These are phyloP conservation scores for Backusella psychrophila DNA, from an alignment of 192 early-diverging fungal species.

Conservation along the genomic window DNA sequence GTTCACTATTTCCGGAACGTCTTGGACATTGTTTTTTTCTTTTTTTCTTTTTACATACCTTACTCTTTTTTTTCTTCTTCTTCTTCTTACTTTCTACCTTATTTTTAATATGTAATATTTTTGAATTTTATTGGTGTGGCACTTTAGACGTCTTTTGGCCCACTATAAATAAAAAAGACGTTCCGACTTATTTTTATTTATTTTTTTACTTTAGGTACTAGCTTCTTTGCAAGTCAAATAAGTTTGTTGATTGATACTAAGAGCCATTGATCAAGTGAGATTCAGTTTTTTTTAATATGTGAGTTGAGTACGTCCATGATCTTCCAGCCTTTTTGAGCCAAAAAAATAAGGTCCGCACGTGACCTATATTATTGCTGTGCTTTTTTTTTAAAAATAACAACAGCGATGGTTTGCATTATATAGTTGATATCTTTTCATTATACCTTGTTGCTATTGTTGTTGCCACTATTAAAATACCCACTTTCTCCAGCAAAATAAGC, in stretches of 20 bases:
- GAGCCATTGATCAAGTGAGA: too few relatives aligned
- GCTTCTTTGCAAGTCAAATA: background rate
- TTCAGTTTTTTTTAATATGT: too few relatives aligned
- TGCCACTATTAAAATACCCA: background rate
- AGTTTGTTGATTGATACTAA: too few relatives aligned
- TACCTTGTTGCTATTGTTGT: too few relatives aligned
- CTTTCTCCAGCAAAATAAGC: background rate
- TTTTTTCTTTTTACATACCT: background rate
- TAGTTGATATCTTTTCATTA: background rate
- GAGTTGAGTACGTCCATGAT: too few relatives aligned
- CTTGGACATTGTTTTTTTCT: background rate
- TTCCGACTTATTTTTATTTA: background rate
- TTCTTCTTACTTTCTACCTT: background rate
- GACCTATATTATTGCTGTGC: background rate
- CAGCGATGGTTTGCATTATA: background rate
- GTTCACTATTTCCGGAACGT: background rate
- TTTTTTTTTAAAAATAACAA: background rate
- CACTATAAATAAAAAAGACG: slow-evolving; percentile 28
- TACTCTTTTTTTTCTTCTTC: background rate
- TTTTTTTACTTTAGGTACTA: background rate
- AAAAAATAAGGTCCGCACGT: background rate
- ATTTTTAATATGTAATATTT: background rate
- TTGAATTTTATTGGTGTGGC: slow-evolving; percentile 8
- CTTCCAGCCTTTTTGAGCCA: background rate
- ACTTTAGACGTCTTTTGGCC: slow-evolving; percentile 33